Conservation (phyloP, 805 yeast genomes). For the Candida montana region DNA sequence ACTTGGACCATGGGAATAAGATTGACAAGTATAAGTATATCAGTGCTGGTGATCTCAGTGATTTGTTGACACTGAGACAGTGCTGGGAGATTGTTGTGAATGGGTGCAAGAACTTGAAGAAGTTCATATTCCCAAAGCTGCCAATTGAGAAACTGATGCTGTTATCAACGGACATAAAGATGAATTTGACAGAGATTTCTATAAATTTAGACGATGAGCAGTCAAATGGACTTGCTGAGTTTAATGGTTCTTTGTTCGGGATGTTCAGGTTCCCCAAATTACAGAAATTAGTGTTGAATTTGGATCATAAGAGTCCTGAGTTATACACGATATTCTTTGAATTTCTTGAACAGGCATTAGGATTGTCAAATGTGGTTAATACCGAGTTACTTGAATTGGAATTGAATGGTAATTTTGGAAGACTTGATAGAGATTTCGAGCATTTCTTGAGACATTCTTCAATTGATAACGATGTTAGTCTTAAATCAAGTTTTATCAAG, state of each 20-base stretch:
- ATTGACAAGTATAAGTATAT: constrained; percentile 15
- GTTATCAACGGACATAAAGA: not conserved
- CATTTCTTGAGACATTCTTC: constrained; percentile 16
- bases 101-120: constrained; percentile 11
- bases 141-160: constrained; percentile 16
- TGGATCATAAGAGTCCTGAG: constrained; percentile 5
- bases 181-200: constrained; percentile 7
- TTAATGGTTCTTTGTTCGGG: not conserved
- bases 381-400: constrained; percentile 10
- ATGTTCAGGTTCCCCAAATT: constrained; percentile 11
- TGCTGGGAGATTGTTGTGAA: constrained; percentile 19
- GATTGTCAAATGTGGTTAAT: not conserved
- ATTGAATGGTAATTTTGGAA: constrained; percentile 20
- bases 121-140: constrained; percentile 13
- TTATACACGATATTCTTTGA: constrained; percentile 1
- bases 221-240: not conserved
- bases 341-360: not conserved
- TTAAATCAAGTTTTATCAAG: constrained; percentile 11
- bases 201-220: constrained; percentile 13
- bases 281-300: constrained; percentile 9
- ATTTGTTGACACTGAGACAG: constrained; percentile 17
- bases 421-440: constrained; percentile 16
- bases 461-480: constrained; percentile 7
- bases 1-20: constrained; percentile 18
- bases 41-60: constrained; percentile 10